A percentile compares a stretch with the other conserved stretches of the same genome.
Conservation (phyloP, 2,329 filamentous ascomycete species). For the Hymenotorrendiella dingleyae region DNA sequence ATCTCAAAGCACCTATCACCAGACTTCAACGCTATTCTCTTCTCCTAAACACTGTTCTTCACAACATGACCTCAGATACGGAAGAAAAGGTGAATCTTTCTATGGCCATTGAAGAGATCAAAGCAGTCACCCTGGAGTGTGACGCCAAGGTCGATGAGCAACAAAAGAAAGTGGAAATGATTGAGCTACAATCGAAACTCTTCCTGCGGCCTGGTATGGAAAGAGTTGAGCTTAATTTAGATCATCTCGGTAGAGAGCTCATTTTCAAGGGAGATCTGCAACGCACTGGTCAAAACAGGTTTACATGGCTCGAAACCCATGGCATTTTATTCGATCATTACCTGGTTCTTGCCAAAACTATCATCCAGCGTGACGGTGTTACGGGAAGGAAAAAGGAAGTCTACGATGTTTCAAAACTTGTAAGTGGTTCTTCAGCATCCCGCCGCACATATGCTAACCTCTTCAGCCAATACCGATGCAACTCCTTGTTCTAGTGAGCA, state of each 20-base stretch:
- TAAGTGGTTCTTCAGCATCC: slow-evolving; percentile 35
- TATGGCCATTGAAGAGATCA: slow-evolving; percentile 87
- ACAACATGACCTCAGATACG: slow-evolving; percentile 75
- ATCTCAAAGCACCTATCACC: slow-evolving; percentile 87
- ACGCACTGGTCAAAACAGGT: slow-evolving; percentile 79
- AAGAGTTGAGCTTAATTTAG: slow-evolving; percentile 78
- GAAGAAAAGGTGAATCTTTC: slow-evolving; percentile 84
- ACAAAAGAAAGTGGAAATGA: slow-evolving; percentile 82
- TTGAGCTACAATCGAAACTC: slow-evolving; percentile 76
- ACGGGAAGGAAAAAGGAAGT: slow-evolving; percentile 68
- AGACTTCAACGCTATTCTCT: slow-evolving; percentile 86
- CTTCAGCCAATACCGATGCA: slow-evolving; percentile 96
- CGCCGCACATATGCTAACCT: slow-evolving; percentile 15
- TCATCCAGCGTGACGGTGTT: slow-evolving; percentile 61
- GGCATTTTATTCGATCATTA: slow-evolving; percentile 96
- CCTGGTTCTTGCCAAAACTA: slow-evolving; percentile 79
- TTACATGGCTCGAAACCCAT: slow-evolving; percentile 91
- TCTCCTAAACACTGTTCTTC: slow-evolving; percentile 74
- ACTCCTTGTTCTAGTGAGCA: slow-evolving; percentile 83
- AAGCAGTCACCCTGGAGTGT: slow-evolving; percentile 80
- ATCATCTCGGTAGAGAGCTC: slow-evolving; percentile 87
- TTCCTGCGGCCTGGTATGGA: slow-evolving; percentile 84
- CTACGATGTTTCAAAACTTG: slow-evolving; percentile 90
- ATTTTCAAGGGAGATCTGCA: slow-evolving; percentile 86
- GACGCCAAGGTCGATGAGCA: slow-evolving; percentile 90